phyloP scores from a whole-genome alignment of 345 rosid genomes.

The Leavenworthia alabamica region DNA sequence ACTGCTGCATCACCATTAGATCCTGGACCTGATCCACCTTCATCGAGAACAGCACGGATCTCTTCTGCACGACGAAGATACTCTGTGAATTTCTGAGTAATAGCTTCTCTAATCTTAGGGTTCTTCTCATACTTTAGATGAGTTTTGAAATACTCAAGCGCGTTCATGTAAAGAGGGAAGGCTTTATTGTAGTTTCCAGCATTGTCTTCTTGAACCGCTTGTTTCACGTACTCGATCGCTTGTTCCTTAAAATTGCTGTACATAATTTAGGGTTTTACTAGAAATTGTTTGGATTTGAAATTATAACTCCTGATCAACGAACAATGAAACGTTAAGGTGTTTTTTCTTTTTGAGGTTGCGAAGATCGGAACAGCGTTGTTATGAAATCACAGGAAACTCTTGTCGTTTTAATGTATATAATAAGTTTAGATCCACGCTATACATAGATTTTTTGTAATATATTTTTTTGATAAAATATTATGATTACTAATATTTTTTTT shows the following conservation, averaged over 20 bases:
- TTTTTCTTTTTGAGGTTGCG: too few species aligned
- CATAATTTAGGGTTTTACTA: conserved; percentile 40
- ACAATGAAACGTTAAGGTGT: too few species aligned
- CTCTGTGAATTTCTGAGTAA: conserved; percentile 75
- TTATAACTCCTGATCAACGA: too few species aligned
- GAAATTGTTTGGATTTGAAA: neutral
- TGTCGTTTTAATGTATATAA: too few species aligned
- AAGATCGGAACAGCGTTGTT: too few species aligned
- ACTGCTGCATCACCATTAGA: conserved; percentile 73
- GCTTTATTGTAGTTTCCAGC: conserved; percentile 88
- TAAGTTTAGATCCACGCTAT: too few species aligned
- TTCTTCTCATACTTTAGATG: conserved; percentile 96
- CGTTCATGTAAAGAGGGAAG: conserved; percentile 84
- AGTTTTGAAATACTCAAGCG: conserved; percentile 90
- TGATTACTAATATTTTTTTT: too few species aligned
- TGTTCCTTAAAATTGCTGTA: conserved; percentile 96
- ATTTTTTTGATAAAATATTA: too few species aligned
- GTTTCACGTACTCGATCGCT: conserved; percentile 90
- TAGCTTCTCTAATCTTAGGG: conserved; percentile 77
- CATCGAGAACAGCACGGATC: conserved; percentile 84
- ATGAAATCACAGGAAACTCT: too few species aligned
- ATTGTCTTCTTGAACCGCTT: conserved; percentile 84
- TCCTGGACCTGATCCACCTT: conserved; percentile 69
- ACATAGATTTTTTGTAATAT: too few species aligned
- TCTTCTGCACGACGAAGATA: conserved; percentile 96